These are phyloP conservation scores for Botrytis tulipae DNA, from an alignment of 2,329 filamentous ascomycete species.

Conservation along the genomic window DNA sequence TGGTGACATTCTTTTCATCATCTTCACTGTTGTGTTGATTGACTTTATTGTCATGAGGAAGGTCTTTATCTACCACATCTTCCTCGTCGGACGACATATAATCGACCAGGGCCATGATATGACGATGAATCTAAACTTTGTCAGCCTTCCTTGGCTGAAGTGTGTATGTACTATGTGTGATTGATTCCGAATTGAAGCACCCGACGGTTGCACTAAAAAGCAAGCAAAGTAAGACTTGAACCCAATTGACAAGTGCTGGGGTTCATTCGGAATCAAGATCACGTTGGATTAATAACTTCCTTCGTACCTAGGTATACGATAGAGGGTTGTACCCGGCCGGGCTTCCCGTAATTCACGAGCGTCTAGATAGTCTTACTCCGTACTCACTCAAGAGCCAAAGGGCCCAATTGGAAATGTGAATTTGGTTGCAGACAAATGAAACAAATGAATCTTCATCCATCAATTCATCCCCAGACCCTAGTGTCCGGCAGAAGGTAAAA, in stretches of 20 bases:
- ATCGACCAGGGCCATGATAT: constrained; percentile 62
- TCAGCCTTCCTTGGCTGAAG: not conserved
- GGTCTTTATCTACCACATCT: constrained; percentile 6
- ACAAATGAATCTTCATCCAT: not conserved
- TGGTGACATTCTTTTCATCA: not conserved
- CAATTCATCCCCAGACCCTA: no score
- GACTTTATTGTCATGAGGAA: not conserved
- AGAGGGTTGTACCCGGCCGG: not conserved
- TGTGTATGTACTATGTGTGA: not conserved
- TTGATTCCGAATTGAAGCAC: not conserved
- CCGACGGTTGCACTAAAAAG: not conserved
- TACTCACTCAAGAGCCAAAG: not conserved
- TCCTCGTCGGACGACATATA: constrained; percentile 58
- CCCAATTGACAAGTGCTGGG: not conserved
- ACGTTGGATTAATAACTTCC: not conserved
- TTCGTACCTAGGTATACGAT: not conserved
- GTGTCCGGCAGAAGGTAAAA: not conserved
- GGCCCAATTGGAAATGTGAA: not conserved
- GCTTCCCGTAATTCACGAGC: not conserved
- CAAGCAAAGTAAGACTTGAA: not conserved
- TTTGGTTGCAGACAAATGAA: not conserved
- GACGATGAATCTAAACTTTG: not conserved
- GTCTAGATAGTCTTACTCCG: not conserved
- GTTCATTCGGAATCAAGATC: not conserved
- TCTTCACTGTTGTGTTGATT: not conserved